Evolutionary conservation across 768 basidiomycete genomes (phyloP), one percentile per base, ranked within the genome.

Genomic region (Pisolithus tinctorius): DNA sequence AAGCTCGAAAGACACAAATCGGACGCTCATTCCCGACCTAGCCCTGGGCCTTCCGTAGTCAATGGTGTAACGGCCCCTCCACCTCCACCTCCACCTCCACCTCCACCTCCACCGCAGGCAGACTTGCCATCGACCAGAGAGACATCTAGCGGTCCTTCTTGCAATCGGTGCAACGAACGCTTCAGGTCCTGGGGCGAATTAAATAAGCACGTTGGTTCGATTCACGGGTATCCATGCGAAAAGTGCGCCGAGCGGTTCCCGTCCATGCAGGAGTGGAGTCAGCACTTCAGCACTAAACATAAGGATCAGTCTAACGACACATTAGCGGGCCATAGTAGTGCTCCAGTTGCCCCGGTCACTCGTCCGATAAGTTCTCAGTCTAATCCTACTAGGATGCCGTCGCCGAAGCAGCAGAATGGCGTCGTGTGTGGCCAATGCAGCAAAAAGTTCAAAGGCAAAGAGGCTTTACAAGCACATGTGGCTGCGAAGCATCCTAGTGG

Each of bases 251-350:
- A 52, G 44, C 10, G 52, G 4, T 65, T 38, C 16, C 46, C 58
- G 40, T 60, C 64, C 25, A 60, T 65, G 27, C 0, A 58, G 13
- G 64, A 65, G 37, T 66, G 64, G 64, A 66, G 66, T 30, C 16
- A 48, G 27, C 64, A 65, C 40, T 63, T 64, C 50, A 62, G 60
- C 40, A 44, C 44, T 41, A 53, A 43, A 26, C 64, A 66, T 23
- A 52, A 38, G 6, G 4, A 47, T 45, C 53, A 50, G 25, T 43
- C 56, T 0, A 55, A 49, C 1, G 10, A 39, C 25, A 13, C 45
- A 34, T 44, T 51, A n/a, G 10, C 49, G 41, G 30, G 55, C 27
- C 50, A 25, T 34, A 54, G 55, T 45, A 56, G 48, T 38, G 1
- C 46, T 51, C 60, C 62, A 20, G 27, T 53, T 39, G 50, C 54